Conservation (phyloP, 331 rosid genomes). For the Pyrus hybrid region DNA sequence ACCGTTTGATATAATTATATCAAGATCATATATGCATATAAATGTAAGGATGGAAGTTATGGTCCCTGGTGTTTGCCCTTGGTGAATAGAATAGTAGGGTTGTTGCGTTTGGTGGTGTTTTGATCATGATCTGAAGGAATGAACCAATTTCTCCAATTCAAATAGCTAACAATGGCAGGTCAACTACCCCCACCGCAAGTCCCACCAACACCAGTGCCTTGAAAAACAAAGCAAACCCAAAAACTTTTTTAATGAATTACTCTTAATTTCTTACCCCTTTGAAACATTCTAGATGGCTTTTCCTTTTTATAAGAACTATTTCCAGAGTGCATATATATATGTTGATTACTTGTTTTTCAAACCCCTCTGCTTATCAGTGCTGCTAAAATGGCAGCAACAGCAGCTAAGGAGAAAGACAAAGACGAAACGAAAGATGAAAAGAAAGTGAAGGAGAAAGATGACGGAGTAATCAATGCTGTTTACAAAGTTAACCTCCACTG, state of each 20-base stretch:
- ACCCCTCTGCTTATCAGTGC: background rate
- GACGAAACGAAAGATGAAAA: conserved; percentile 14
- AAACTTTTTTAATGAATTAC: background rate
- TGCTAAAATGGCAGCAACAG: conserved; percentile 25
- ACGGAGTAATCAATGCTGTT: conserved; percentile 58
- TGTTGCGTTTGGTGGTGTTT: no score
- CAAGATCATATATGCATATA: no score
- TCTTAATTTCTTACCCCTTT: background rate
- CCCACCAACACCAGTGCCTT: conserved; percentile 11
- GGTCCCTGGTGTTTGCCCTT: no score
- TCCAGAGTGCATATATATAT: background rate
- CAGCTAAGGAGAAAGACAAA: background rate
- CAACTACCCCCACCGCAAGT: conserved; percentile 7
- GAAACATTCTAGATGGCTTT: background rate
- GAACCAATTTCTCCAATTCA: background rate
- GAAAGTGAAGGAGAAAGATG: background rate
- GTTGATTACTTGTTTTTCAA: background rate
- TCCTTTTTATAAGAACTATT: background rate
- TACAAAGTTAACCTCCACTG: conserved; percentile 73
- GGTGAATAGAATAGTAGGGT: no score
- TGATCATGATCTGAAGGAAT: no score
- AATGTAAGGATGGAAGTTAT: no score
- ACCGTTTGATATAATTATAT: no score
- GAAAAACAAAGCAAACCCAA: background rate
- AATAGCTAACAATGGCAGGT: background rate